Conservation (phyloP, 2,329 filamentous ascomycete species). For the Calonectria montana region DNA sequence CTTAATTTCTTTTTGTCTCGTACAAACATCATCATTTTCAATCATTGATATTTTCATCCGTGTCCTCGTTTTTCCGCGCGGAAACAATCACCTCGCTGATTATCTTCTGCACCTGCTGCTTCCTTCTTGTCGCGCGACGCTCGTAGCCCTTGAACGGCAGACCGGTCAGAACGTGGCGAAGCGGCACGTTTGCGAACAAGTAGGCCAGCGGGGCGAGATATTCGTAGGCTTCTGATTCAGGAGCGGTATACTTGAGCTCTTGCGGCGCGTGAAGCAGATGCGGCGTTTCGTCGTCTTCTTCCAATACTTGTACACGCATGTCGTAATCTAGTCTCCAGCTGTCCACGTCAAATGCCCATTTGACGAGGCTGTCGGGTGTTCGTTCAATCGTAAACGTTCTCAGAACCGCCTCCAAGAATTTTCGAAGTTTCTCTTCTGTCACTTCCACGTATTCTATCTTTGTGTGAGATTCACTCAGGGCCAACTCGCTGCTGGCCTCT, state of each 20-base stretch:
- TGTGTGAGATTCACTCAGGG: background rate
- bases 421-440: slow-evolving; percentile 21
- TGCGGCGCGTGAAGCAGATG: background rate
- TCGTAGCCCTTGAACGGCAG: slow-evolving; percentile 16
- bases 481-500: background rate
- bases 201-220: slow-evolving; percentile 22
- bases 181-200: slow-evolving; percentile 9
- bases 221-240: slow-evolving; percentile 13
- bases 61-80: background rate
- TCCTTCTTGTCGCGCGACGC: slow-evolving; percentile 11
- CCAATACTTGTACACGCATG: background rate
- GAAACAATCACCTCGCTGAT: background rate
- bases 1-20: background rate
- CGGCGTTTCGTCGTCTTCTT: background rate
- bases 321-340: slow-evolving; percentile 22
- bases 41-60: slow-evolving; percentile 9
- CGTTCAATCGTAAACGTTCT: slow-evolving; percentile 15
- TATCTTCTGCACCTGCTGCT: slow-evolving; percentile 12
- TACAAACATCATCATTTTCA: background rate
- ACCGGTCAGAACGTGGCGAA: background rate
- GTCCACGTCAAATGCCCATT: slow-evolving; percentile 18
- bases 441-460: slow-evolving; percentile 15
- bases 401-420: slow-evolving; percentile 23
- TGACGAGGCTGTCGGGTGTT: slow-evolving; percentile 11
- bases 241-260: background rate